Evolutionary conservation across 768 basidiomycete genomes (phyloP).

Genomic region (Suillus tomentosus): DNA sequence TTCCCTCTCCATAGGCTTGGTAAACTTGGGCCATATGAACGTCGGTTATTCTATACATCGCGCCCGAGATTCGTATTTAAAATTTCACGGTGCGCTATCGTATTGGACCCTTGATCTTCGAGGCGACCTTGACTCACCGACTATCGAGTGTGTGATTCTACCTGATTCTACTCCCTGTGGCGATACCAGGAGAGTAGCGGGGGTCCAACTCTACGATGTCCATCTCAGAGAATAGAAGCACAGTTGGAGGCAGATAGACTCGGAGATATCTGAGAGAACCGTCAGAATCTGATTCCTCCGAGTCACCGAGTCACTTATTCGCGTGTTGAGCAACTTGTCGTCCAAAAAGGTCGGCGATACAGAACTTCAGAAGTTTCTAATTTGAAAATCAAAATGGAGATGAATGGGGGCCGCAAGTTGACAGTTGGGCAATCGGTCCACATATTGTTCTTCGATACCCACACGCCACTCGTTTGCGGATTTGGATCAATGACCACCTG

Average conservation of each 20-base stretch:
- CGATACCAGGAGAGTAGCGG: not conserved
- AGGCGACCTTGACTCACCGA: too few relatives aligned
- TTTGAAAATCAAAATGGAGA: not conserved
- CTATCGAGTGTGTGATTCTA: too few relatives aligned
- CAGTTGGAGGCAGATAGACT: not conserved
- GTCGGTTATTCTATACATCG: not conserved
- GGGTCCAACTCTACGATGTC: not conserved
- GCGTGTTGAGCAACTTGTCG: not conserved
- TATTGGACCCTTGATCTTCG: not conserved
- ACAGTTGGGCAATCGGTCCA: not conserved
- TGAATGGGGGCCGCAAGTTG: not conserved
- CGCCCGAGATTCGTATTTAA: not conserved
- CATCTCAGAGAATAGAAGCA: not conserved
- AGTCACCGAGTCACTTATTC: not conserved
- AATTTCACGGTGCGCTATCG: not conserved
- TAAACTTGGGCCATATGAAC: too few relatives aligned
- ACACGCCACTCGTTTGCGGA: too few relatives aligned
- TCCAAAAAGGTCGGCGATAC: not conserved
- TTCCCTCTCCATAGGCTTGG: too few relatives aligned
- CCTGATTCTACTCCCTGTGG: not conserved
- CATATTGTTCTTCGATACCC: not conserved
- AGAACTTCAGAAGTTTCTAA: not conserved
- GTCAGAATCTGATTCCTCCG: not conserved
- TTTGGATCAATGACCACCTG: too few relatives aligned
- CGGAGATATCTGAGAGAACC: not conserved